Conservation (phyloP, 2,329 filamentous ascomycete genomes). For the Hypoxylon sp. region DNA sequence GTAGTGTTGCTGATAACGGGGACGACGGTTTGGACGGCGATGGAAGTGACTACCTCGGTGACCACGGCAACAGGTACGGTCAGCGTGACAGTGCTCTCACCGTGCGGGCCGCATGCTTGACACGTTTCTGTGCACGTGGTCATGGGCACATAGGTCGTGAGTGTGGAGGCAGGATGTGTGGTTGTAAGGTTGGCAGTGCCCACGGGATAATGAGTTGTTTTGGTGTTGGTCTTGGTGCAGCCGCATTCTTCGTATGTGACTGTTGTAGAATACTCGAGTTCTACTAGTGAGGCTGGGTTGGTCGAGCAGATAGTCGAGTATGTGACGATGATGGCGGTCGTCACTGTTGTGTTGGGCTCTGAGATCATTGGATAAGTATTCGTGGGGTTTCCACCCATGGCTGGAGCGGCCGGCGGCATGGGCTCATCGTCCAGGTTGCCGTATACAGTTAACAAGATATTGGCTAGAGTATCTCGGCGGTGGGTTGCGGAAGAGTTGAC, state of each 20-base stretch:
- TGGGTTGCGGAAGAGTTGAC: conserved; percentile 36
- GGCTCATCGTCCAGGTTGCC: conserved; percentile 54
- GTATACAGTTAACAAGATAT: conserved; percentile 62
- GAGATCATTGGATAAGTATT: background rate
- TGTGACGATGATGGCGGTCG: conserved; percentile 52
- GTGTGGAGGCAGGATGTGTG: background rate
- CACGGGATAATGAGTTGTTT: background rate
- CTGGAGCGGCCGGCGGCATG: conserved; percentile 55
- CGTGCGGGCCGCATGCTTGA: conserved; percentile 53
- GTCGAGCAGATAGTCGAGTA: conserved; percentile 57
- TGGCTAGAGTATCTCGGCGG: conserved; percentile 51
- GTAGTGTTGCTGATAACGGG: conserved; percentile 40
- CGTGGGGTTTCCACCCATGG: conserved; percentile 45
- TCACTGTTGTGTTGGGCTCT: conserved; percentile 32
- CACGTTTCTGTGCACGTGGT: conserved; percentile 53
- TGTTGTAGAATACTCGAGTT: conserved; percentile 55
- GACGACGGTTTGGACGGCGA: conserved; percentile 50
- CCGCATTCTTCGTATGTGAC: conserved; percentile 51
- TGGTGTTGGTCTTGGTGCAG: conserved; percentile 31
- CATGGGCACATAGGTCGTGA: conserved; percentile 48
- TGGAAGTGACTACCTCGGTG: conserved; percentile 38
- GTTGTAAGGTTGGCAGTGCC: background rate
- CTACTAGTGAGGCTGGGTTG: conserved; percentile 54
- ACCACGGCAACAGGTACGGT: conserved; percentile 53
- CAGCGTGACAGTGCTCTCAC: conserved; percentile 55